Base-by-base conservation (phyloP, 371 early-diverging fungal species). In the Apophysomyces elegans region DNA sequence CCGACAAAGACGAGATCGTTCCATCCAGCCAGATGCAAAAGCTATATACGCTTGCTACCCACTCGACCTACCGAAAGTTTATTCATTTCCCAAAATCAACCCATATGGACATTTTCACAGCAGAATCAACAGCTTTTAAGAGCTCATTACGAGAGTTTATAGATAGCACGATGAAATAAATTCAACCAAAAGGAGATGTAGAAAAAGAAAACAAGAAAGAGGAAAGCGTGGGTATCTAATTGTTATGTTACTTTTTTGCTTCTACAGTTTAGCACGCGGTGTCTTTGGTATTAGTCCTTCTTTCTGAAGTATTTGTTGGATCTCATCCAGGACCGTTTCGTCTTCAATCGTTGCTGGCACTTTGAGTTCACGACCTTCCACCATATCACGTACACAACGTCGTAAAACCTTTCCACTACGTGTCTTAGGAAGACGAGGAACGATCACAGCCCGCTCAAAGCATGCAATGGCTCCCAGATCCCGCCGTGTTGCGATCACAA, bases 391-490 rank as follows among this genome's bases (percentile, higher is more conserved):
- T 56, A 94, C 83, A 43, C 89, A 90, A 57, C 93, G 86, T 43
- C 97, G 81, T 72, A 98, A 79, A 37, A 96, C 92, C 76, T 98
- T 97, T 7, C 97, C 97, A 18, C 91, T 90, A 8, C 97, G 81
- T 9, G 99, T 98, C 75, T 98, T 98, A 13, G 99, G 97, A 59
- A 98, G 71, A 18, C 91, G 83, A 1, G 84, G 78, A 1, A 93
- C 90, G 62, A 93, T 77, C 18, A 88, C 77, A 2, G 89, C 84
- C 5, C 74, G 75, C 12, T 89, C 84, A 66, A 92, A 86, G 43
- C 91, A 92, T 2, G 93, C 92, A 65, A 95, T 90, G 7, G 95
- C 87, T 0, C 95, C 95, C 6, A 94, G 76, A 47, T 90, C 86
- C 7, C 72, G 68, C 35, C 91, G 80, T 9, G 87, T 83, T 58